Evolutionary conservation across 306 rosid genomes (phyloP).

Genomic region (Coriaria nepalensis): DNA sequence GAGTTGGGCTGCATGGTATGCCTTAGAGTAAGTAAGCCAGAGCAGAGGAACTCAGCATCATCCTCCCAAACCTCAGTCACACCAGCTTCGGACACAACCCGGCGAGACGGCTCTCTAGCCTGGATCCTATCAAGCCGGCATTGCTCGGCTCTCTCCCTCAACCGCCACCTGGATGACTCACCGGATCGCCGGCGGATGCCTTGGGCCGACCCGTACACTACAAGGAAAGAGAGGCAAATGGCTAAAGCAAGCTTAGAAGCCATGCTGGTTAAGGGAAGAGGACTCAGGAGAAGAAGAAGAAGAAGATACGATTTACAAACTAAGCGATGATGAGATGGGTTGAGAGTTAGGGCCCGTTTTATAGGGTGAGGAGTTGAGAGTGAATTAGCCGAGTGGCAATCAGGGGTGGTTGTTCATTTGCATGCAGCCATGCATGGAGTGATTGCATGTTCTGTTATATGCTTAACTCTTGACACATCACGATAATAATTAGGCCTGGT

Average conservation of each 20-base stretch:
- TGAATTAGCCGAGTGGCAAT: no score
- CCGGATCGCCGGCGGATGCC: no score
- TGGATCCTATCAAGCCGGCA: constrained; percentile 6
- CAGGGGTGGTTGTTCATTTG: no score
- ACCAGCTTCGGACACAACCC: constrained; percentile 14
- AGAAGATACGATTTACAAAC: no score
- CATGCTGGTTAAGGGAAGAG: not conserved
- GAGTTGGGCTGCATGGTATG: constrained; percentile 7
- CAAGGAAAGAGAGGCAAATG: constrained; percentile 5
- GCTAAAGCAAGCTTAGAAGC: constrained; percentile 3
- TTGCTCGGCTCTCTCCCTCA: constrained; percentile 12
- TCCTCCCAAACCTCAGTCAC: constrained; percentile 11
- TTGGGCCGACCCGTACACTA: not conserved
- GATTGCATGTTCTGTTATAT: no score
- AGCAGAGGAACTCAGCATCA: constrained; percentile 12
- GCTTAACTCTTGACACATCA: no score
- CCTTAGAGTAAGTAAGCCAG: constrained; percentile 13
- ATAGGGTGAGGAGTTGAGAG: no score
- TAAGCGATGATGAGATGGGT: no score
- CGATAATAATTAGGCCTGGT: no score
- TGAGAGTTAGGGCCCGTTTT: no score
- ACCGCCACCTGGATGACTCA: not conserved
- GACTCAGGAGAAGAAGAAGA: no score
- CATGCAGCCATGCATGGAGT: no score
- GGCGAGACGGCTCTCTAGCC: constrained; percentile 5